Evolutionary conservation across 2,329 filamentous ascomycete genomes (phyloP), one percentile per base, ranked within the genome.

Genomic region (Apiospora phragmitis): DNA sequence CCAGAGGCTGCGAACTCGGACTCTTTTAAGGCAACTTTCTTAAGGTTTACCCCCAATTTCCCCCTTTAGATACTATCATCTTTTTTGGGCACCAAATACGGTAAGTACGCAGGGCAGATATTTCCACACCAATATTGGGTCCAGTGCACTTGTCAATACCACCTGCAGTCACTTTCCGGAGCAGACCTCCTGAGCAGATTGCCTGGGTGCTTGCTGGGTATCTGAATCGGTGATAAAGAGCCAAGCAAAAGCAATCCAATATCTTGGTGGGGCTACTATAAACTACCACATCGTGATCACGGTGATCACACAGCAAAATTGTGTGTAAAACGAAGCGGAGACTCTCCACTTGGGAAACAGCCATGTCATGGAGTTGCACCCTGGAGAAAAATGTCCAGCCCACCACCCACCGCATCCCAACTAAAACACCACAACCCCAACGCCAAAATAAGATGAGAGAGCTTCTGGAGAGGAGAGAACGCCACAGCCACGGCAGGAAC

Each of bases 41-140:
- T 59, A 59, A 59, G 51, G 51, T 59, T 59, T 59, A 12, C 14
- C 51, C 29, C 55, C 55, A 62, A 62, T 62, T 62, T 62, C 55
- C 55, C 55, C 55, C 29, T 62, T 45, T 21, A 7, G 18, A 21
- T 21, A 21, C 18, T 1, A 45, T 16, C 41, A 45, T 38, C 9
- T 41, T 41, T 41, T 12, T 41, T 41, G 38, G 47, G 47, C 47
- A 51, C 11, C 21, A 9, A 14, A 51, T n/a, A n/a, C 18, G 4
- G 3, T 9, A 8, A 21, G 3, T n/a, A 47, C 43, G 21, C 43
- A 49, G n/a, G 24, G 24, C 3, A 49, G n/a, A 49, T 24, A 59
- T 59, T 35, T 11, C 16, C 18, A n/a, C 51, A 18, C n/a, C n/a
- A n/a, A n/a, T n/a, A 21, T 32, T 32, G 26, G 26, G 29, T 59